phyloP scores from a whole-genome alignment of 1,284 basidiomycete genomes.

The Puccinia triticina region DNA sequence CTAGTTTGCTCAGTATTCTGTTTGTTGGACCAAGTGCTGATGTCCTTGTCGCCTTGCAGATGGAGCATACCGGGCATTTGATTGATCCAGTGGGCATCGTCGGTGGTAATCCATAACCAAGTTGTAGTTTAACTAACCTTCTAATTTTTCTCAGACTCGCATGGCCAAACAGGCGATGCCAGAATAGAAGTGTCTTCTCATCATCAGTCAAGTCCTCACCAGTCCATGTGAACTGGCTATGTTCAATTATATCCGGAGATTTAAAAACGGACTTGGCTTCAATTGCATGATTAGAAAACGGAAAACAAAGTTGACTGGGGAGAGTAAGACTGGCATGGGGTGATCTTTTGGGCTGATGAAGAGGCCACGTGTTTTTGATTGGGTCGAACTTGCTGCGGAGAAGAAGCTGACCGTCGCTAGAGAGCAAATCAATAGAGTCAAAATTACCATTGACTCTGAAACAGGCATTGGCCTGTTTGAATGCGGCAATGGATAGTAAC shows the following conservation, averaged over 20 bases:
- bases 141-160: too few relatives aligned
- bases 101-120: too few relatives aligned
- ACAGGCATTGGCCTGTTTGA: not conserved
- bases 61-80: not conserved
- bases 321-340: too few relatives aligned
- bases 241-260: not conserved
- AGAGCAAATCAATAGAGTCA: not conserved
- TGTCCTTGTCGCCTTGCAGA: not conserved
- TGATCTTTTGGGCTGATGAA: not conserved
- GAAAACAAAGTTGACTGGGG: too few relatives aligned
- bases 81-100: too few relatives aligned
- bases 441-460: not conserved
- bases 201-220: not conserved
- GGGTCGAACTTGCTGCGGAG: not conserved
- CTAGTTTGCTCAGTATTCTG: not conserved
- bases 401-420: not conserved
- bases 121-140: too few relatives aligned
- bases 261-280: not conserved
- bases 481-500: not conserved
- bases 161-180: conserved; percentile 30
- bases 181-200: not conserved
- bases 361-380: not conserved
- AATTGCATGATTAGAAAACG: not conserved
- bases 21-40: not conserved
- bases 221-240: too few relatives aligned